phyloP scores from a whole-genome alignment of 129 eudicot species.

The Chrysanthemum makinoi region DNA sequence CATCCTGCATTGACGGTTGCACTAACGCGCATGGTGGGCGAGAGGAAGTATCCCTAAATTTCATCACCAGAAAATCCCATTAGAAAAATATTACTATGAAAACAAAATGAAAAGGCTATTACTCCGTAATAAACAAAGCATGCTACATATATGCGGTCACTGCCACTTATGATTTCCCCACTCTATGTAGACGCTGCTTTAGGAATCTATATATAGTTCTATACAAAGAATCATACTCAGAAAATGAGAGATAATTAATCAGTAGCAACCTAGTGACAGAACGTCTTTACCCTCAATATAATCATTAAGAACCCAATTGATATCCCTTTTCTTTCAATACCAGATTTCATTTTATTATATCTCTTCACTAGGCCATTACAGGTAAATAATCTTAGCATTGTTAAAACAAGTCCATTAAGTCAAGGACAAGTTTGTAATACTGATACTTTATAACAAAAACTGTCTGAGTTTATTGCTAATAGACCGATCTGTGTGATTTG shows the following conservation, averaged over 20 bases:
- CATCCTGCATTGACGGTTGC: conserved; percentile 73
- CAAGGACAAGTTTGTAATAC: neutral
- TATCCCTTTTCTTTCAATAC: no score
- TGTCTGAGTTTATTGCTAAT: neutral
- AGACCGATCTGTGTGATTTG: neutral
- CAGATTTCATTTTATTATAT: no score
- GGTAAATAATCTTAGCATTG: neutral
- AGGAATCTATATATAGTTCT: neutral
- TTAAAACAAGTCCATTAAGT: conserved; percentile 6
- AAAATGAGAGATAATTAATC: neutral
- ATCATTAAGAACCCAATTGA: neutral
- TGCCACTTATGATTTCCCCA: neutral
- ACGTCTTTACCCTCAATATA: neutral
- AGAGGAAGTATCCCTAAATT: conserved; percentile 90
- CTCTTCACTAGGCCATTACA: no score
- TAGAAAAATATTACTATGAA: conserved; percentile 10
- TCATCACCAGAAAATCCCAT: conserved; percentile 20
- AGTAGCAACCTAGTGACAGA: conserved; percentile 1
- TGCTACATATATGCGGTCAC: neutral
- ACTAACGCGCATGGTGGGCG: conserved; percentile 89
- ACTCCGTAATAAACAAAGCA: conserved; percentile 7
- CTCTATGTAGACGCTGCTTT: neutral
- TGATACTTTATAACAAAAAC: conserved; percentile 1
- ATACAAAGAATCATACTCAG: neutral
- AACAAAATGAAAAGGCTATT: conserved; percentile 12